Evolutionary conservation across 2,329 filamentous ascomycete species (phyloP), one percentile per base, ranked within the genome.

Genomic region (Blumeria graminis): DNA sequence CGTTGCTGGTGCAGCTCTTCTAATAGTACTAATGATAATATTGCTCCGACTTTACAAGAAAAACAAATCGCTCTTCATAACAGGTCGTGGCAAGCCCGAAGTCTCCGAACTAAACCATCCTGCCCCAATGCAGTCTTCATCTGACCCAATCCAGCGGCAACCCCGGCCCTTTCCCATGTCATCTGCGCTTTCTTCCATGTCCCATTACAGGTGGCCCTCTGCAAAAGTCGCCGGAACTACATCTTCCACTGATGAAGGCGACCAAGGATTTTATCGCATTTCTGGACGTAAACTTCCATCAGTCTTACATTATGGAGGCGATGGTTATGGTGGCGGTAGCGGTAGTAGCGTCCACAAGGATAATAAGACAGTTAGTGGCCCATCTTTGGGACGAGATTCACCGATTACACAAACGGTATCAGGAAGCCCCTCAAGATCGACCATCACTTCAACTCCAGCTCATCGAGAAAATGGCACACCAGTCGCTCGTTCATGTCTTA

Each of bases 401-500:
- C 70, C 72, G 56, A 69, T 70, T 28, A 74, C 70, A 56, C 66
- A 64, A 61, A 63, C 64, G 35, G 65, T 63, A 22, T 53, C 61
- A 56, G 62, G 62, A 18, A 58, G 51, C 52, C 57, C 63, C 11
- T 56, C 59, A 39, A 56, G 72, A 8, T 76, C 76, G 33, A 51
- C 38, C 54, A 13, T 34, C 6, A 36, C 35, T 14, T 6, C 10
- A 16, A 28, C 52, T 34, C 57, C 55, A 18, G 58, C 36, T 28
- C 18, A 60, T 41, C 60, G 63, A 34, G 72, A 76, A 56, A 80
- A 77, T 63, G 77, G 78, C 9, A 69, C 80, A 3, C 73, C 76
- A n/a, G 70, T 80, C 35, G 74, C 80, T 64, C 73, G 79, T 59
- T 74, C 77, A n/a, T 77, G 81, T n/a, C 81, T 81, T 56, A 80